A percentile compares a stretch with the other conserved stretches of the same genome.
Evolutionary conservation across 306 rosid genomes (phyloP).

Genomic region (Alnus rubra): DNA sequence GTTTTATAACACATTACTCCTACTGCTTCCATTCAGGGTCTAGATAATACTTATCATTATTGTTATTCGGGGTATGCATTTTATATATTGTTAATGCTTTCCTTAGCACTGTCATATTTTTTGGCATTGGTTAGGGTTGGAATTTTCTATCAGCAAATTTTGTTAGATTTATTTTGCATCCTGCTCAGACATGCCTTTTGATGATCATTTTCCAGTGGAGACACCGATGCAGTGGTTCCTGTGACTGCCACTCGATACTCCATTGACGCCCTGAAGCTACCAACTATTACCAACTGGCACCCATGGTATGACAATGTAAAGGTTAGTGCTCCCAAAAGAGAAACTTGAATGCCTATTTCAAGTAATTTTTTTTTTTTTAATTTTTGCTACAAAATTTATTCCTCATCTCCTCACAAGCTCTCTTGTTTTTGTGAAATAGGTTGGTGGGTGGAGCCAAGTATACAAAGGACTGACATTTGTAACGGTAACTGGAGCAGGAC

Average conservation of each 20-base stretch:
- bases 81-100: neutral
- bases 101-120: neutral
- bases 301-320: constrained; percentile 83
- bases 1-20: too few relatives aligned
- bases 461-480: constrained; percentile 86
- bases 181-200: constrained; percentile 14
- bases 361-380: neutral
- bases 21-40: too few relatives aligned
- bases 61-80: too few relatives aligned
- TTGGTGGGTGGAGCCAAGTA: constrained; percentile 93
- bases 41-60: neutral
- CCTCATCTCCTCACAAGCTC: constrained; percentile 25
- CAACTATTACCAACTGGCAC: constrained; percentile 75
- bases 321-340: constrained; percentile 54
- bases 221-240: constrained; percentile 90
- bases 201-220: constrained; percentile 61
- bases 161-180: neutral
- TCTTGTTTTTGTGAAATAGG: constrained; percentile 43
- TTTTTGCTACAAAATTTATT: neutral
- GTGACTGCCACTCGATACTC: constrained; percentile 88
- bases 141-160: neutral
- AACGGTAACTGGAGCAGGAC: constrained; percentile 87
- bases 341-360: neutral
- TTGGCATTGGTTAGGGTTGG: neutral
- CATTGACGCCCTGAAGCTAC: constrained; percentile 82